Evolutionary conservation across 2,329 filamentous ascomycete species (phyloP).

Genomic region (Exophiala sideris): DNA sequence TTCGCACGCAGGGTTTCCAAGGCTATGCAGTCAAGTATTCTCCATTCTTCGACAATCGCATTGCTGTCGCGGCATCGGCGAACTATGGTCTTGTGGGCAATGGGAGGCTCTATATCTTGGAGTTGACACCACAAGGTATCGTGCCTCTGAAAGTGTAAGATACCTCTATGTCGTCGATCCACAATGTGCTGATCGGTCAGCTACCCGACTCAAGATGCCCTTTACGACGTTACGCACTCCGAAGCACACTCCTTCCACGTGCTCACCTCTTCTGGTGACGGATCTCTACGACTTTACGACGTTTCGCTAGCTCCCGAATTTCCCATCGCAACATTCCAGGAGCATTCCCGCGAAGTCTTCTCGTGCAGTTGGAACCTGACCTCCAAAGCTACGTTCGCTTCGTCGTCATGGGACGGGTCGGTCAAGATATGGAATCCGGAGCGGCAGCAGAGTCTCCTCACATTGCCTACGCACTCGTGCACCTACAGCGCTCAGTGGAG

Average conservation of each 20-base stretch:
- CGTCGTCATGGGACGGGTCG: conserved; percentile 92
- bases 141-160: conserved; percentile 75
- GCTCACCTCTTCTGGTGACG: conserved; percentile 84
- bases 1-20: conserved; percentile 88
- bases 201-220: conserved; percentile 94
- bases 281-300: conserved; percentile 92
- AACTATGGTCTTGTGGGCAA: conserved; percentile 98
- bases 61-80: conserved; percentile 84
- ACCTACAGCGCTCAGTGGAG: conserved; percentile 92
- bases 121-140: conserved; percentile 77
- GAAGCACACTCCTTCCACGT: conserved; percentile 96
- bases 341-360: conserved; percentile 91
- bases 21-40: conserved; percentile 98
- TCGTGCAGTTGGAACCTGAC: conserved; percentile 89
- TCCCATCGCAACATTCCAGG: conserved; percentile 86
- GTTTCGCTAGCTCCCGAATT: conserved; percentile 70
- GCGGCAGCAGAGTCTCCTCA: conserved; percentile 67
- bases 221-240: conserved; percentile 93
- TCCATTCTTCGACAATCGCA: conserved; percentile 91
- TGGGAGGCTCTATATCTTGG: conserved; percentile 80
- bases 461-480: conserved; percentile 86
- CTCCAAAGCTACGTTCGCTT: conserved; percentile 84
- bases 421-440: conserved; percentile 94
- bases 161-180: conserved; percentile 5
- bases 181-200: conserved; percentile 41